phyloP scores from a whole-genome alignment of 2,329 filamentous ascomycete species.

The Trichoderma pleuroti region DNA sequence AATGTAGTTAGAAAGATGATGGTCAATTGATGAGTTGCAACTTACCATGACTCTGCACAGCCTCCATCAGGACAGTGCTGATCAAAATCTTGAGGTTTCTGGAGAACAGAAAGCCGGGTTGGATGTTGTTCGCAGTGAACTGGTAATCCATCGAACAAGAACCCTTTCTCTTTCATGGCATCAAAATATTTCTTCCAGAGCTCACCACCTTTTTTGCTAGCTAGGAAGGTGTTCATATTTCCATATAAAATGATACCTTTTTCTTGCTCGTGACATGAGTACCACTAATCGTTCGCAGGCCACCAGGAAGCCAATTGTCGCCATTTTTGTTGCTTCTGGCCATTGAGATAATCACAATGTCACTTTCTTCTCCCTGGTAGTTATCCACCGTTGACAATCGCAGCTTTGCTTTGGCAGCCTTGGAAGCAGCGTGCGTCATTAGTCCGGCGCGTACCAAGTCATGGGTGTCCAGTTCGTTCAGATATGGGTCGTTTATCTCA shows the following conservation, averaged over 20 bases:
- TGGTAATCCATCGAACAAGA: slow-evolving; percentile 59
- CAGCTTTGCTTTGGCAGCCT: slow-evolving; percentile 50
- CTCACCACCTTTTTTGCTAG: slow-evolving; percentile 39
- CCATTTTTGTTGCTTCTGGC: slow-evolving; percentile 61
- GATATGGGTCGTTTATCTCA: slow-evolving; percentile 57
- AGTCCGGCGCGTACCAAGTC: slow-evolving; percentile 60
- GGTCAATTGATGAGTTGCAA: slow-evolving; percentile 10
- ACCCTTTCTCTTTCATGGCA: slow-evolving; percentile 46
- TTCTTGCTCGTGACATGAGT: slow-evolving; percentile 62
- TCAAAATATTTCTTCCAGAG: slow-evolving; percentile 59
- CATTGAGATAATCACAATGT: slow-evolving; percentile 66
- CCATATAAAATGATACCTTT: slow-evolving; percentile 68
- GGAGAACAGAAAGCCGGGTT: slow-evolving; percentile 44
- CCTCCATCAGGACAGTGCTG: slow-evolving; percentile 65
- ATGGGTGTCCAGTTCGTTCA: slow-evolving; percentile 65
- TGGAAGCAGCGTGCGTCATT: slow-evolving; percentile 49
- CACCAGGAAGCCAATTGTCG: slow-evolving; percentile 70
- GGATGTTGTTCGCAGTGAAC: slow-evolving; percentile 60
- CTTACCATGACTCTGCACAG: slow-evolving; percentile 60
- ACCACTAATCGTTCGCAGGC: slow-evolving; percentile 67
- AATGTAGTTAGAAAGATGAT: slow-evolving; percentile 19
- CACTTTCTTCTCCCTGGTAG: slow-evolving; percentile 73
- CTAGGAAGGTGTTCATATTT: slow-evolving; percentile 63
- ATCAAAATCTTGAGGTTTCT: slow-evolving; percentile 55
- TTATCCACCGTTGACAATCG: slow-evolving; percentile 74